Evolutionary conservation across 179 eudicot genomes (phyloP).

Genomic region (Beta corolliflora): DNA sequence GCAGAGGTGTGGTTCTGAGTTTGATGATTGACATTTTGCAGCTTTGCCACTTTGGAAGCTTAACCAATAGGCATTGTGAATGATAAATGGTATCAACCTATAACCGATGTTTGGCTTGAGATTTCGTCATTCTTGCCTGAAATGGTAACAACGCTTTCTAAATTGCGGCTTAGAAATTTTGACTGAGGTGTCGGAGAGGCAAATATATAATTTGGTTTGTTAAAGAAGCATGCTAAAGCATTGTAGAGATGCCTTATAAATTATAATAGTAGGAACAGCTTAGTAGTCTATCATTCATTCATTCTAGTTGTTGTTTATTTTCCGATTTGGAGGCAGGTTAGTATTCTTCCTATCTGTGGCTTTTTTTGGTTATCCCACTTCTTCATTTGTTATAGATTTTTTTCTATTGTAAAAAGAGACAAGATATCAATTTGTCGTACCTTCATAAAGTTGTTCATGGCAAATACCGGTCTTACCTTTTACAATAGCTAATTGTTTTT

Average conservation of each 20-base stretch:
- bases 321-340: background rate
- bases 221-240: background rate
- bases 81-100: background rate
- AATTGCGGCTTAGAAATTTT: background rate
- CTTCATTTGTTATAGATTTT: background rate
- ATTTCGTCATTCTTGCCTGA: background rate
- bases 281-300: background rate
- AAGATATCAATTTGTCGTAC: background rate
- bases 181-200: background rate
- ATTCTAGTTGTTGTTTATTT: background rate
- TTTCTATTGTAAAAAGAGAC: background rate
- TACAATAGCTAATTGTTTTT: constrained; percentile 1
- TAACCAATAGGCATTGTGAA: background rate
- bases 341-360: background rate
- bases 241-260: background rate
- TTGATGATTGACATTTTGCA: too few relatives aligned
- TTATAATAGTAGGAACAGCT: background rate
- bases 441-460: background rate
- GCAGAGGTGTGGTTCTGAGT: background rate
- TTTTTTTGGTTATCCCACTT: background rate
- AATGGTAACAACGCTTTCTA: background rate
- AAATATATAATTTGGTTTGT: background rate
- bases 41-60: background rate
- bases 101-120: background rate
- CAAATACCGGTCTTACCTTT: constrained; percentile 14